Percentiles rank a stretch among this genome's conserved stretches.
Conservation (phyloP, 1,284 basidiomycete species). For the Puccinia horiana region DNA sequence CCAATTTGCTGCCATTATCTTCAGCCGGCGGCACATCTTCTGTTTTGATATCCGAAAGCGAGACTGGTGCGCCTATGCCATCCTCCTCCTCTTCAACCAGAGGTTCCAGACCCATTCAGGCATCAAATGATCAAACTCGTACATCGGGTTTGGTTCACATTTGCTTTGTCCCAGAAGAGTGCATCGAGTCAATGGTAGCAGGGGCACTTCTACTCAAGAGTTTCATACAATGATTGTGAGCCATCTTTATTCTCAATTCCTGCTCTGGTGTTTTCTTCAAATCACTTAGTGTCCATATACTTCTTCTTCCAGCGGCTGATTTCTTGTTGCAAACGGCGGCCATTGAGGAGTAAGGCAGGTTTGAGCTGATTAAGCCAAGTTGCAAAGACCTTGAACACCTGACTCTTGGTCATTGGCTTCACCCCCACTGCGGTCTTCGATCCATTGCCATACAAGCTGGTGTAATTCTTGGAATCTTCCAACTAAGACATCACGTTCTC, state of each 20-base stretch:
- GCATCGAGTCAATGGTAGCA: conserved; percentile 7
- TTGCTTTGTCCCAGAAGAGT: conserved; percentile 7
- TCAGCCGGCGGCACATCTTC: too few species aligned
- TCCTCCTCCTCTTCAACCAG: too few species aligned
- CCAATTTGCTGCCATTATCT: too few species aligned
- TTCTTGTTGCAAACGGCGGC: not conserved
- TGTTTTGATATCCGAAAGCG: too few species aligned
- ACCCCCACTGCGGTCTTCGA: not conserved
- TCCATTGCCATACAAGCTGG: not conserved
- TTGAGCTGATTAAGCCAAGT: not conserved
- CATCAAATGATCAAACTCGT: not conserved
- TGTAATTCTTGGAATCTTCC: not conserved
- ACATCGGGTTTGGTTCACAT: not conserved
- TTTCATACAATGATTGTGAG: not conserved
- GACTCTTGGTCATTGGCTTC: not conserved
- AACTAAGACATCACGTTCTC: not conserved
- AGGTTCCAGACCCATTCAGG: too few species aligned
- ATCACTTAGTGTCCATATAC: not conserved
- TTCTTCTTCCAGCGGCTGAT: not conserved
- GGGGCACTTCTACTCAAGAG: conserved; percentile 4
- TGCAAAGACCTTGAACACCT: not conserved
- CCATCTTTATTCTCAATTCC: not conserved
- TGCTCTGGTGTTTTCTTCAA: not conserved
- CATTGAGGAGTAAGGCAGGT: not conserved
- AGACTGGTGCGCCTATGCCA: too few species aligned